Evolutionary conservation across 176 grass and related monocot species (phyloP).

Genomic region (Carex kokanica): DNA sequence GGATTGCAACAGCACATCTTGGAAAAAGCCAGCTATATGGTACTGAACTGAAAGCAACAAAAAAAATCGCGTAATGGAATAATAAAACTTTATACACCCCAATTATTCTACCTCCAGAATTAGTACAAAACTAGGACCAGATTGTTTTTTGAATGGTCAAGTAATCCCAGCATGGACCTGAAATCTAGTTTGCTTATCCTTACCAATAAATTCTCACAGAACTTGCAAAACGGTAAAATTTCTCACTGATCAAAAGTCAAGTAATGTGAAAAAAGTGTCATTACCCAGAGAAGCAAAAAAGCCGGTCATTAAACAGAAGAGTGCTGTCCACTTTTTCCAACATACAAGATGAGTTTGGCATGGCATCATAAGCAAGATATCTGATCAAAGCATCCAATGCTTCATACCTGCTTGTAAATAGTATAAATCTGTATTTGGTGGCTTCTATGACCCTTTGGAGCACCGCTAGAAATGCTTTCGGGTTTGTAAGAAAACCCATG

Average conservation of each 20-base stretch:
- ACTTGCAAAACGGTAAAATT: not conserved
- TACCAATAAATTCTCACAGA: constrained; percentile 4
- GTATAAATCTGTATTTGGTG: constrained; percentile 55
- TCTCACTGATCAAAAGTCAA: not conserved
- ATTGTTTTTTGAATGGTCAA: not conserved
- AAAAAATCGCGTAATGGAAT: not conserved
- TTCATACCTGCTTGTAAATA: constrained; percentile 72
- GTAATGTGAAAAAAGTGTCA: not conserved
- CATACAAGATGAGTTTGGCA: not conserved
- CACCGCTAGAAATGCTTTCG: constrained; percentile 63
- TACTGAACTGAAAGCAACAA: constrained; percentile 52
- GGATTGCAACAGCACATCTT: constrained; percentile 57
- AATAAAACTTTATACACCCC: not conserved
- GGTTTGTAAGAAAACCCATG: constrained; percentile 95
- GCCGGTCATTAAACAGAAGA: constrained; percentile 52
- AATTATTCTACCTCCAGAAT: not conserved
- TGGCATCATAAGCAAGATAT: constrained; percentile 39
- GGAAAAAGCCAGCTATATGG: constrained; percentile 89
- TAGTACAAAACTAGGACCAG: not conserved
- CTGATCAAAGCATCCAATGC: constrained; percentile 68
- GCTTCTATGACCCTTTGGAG: constrained; percentile 58
- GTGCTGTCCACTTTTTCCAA: constrained; percentile 30
- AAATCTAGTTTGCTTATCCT: not conserved
- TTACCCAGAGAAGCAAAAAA: constrained; percentile 91
- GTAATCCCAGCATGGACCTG: not conserved